Base-by-base conservation (phyloP, 129 eudicot genomes). In the Solidago caesia region DNA sequence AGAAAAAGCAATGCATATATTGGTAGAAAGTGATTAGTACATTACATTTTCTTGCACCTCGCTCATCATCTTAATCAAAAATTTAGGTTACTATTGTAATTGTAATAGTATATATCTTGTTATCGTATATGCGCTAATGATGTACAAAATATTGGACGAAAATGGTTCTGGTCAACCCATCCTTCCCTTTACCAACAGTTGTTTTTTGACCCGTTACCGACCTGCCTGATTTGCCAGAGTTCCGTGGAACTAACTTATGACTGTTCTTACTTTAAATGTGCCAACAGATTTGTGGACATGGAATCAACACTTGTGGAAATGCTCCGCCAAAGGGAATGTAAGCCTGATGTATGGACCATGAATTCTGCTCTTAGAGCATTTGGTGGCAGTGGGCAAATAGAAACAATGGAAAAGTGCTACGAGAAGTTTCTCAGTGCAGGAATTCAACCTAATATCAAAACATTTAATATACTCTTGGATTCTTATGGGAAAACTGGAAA, bases 311-410 rank as follows among this genome's bases (percentile, higher is more conserved):
- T 94, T 5, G 91, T 91, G 15, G 89, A 90, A 73, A 90, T 94
- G 98, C 96, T 94, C 13, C 77, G 87, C 59, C 86, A 86, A 76
- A 64, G 76, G 71, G 87, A 90, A 44, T 85, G 96, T 49, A 64
- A 90, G 75, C 98, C 97, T 5, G 98, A 94, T 64, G 97, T 80
- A 14, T 94, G 98, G 98, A 94, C 98, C 68, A 83, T 94, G 97
- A 94, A 94, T 84, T 90, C 97, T 49, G 87, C 98, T 1, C 69
- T 94, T 39, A 73, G 98, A 82, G 98, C 98, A 14, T 94, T 90
- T 74, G 98, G 98, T 4, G 87, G 92, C 84, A 94, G 91, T n/a
- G 98, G 98, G 46, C 98, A 90, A 56, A 90, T 94, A 44, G 98
- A 94, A 78, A 88, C 86, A 84, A 94, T 94, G 97, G 98, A 94